Base-by-base conservation (phyloP, 2,329 filamentous ascomycete species). In the Phialemonium atrogriseum region DNA sequence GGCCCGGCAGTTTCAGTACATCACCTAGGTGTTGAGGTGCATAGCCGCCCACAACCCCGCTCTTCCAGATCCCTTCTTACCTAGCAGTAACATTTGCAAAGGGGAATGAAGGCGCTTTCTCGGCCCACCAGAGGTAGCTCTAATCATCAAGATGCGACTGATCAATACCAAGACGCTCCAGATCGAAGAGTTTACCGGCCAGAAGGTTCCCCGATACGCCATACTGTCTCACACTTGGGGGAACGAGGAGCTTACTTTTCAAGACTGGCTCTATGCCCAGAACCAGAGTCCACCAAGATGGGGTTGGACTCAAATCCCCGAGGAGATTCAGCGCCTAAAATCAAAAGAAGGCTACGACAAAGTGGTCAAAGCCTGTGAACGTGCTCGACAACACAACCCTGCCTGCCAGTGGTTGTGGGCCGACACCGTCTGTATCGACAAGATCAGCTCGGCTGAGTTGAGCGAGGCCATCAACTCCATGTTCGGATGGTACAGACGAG, bases 141-240 rank as follows among this genome's bases (percentile, higher is more conserved):
- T 15, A 13, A 5, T 26, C 12, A 11, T 4, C 12, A 29, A 22
- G 4, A 43, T 43, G 40, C 37, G 36, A 9, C 38, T 43, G 14
- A 37, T 43, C 28, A 36, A 43, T 28, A 34, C 36, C 27, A 34
- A 28, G 7, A 41, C 38, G 9, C 24, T 34, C 2, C 13, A 33
- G 16, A 25, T 43, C 20, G 9, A 30, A 4, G 36, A 41, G 34
- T 43, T 41, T 22, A 25, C 38, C 16, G 36, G 32, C 23, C 19
- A 13, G 22, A 13, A 21, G 7, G 34, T 37, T 10, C 37, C 41
- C 4, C 19, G 18, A 11, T 48, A 36, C 20, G 34, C 30, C 4
- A 36, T 62, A 21, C 16, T 36, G 4, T 33, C 30, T 4, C 34
- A 36, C 16, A 33, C 30, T 3, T 36, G 34, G 34, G 34, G 21